Conservation (phyloP, 257 asterid species). For the Nicotiana noctiflora region DNA sequence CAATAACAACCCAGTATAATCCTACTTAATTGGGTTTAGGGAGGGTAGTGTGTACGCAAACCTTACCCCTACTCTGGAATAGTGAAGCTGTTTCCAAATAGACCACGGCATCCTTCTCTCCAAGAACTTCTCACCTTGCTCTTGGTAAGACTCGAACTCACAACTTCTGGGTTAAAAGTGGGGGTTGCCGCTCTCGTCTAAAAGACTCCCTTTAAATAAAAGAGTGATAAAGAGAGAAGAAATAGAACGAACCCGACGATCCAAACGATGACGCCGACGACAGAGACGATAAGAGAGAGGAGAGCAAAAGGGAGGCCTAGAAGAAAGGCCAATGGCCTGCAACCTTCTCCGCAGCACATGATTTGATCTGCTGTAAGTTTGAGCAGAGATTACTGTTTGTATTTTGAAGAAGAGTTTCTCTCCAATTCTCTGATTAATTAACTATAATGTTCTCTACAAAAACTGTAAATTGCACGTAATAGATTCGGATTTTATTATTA, state of each 20-base stretch:
- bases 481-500: not conserved
- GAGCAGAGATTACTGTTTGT: not conserved
- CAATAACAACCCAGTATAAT: no score
- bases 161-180: no score
- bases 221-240: not conserved
- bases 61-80: no score
- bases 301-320: conserved; percentile 55
- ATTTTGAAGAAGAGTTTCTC: not conserved
- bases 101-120: no score
- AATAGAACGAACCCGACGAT: conserved; percentile 35
- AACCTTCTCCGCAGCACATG: conserved; percentile 42
- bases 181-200: no score
- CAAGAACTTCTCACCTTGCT: no score
- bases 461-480: not conserved
- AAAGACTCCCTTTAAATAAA: not conserved
- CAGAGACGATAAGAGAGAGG: conserved; percentile 44
- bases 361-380: not conserved
- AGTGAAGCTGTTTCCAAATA: no score
- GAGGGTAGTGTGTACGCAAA: no score
- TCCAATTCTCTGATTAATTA: not conserved
- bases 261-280: conserved; percentile 50
- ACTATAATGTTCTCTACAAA: not conserved
- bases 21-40: no score
- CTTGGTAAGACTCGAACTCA: no score
- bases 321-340: conserved; percentile 61